phyloP scores from a whole-genome alignment of 306 rosid genomes.

The Glycine latifolia region DNA sequence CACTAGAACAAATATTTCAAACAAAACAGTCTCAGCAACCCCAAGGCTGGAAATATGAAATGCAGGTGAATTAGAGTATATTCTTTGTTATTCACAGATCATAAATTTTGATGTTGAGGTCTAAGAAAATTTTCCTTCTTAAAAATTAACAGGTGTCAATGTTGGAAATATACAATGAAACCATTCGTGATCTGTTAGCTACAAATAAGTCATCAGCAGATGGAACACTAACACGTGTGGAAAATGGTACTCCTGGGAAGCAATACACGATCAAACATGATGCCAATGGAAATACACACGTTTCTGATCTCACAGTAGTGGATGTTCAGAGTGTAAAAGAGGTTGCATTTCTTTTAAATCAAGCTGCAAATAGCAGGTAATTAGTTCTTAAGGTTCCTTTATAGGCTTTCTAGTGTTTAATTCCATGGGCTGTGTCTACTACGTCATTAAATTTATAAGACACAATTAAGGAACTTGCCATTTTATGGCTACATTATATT shows the following conservation, averaged over 20 bases:
- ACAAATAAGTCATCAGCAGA: constrained; percentile 67
- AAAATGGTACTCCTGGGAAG: constrained; percentile 78
- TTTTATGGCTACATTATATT: neutral
- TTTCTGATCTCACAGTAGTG: constrained; percentile 89
- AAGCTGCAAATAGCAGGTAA: constrained; percentile 93
- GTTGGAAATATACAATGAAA: constrained; percentile 98
- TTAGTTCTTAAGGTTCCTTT: constrained; percentile 36
- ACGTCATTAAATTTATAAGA: neutral
- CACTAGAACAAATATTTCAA: constrained; percentile 90
- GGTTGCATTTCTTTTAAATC: constrained; percentile 84
- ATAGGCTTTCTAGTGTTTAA: constrained; percentile 7
- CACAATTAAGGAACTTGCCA: constrained; percentile 6
- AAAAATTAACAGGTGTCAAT: constrained; percentile 73
- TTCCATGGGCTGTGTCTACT: constrained; percentile 2
- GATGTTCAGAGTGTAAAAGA: constrained; percentile 92
- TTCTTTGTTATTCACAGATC: neutral
- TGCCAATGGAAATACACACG: constrained; percentile 76
- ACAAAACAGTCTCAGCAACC: constrained; percentile 76
- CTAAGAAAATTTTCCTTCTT: constrained; percentile 35
- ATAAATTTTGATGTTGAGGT: constrained; percentile 25
- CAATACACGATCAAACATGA: constrained; percentile 94
- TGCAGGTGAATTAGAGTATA: constrained; percentile 77
- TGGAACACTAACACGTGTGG: constrained; percentile 54
- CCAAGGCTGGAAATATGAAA: constrained; percentile 97
- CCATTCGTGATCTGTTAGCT: constrained; percentile 82